Evolutionary conservation across 805 yeast genomes (phyloP), one percentile per base, ranked within the genome.

Genomic region (Candida manassasensis): DNA sequence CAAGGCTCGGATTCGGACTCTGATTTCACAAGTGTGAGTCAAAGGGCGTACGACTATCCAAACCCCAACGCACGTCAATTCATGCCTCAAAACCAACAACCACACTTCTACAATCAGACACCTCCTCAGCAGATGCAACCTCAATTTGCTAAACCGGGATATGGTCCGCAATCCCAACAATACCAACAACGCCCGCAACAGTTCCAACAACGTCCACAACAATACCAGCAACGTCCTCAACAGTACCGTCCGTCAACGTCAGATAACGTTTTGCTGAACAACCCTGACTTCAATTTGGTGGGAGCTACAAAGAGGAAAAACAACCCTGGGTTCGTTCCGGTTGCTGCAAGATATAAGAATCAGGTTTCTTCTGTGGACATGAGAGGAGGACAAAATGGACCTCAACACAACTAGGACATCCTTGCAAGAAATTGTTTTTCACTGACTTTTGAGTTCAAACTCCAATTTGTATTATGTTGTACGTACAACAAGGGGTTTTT

Each of bases 11-110:
- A 66, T 41, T 52, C 52, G 21, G 77, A 68, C 31, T 82, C 90
- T 1, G 81, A 80, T 49, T 81, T 84, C 56, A 83, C 93, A 1
- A 79, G 87, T 35, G 84, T 84, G 2, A 81, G 89, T 6, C 90
- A 83, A 57, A 67, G 90, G 52, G 88, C 13, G 8, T 29, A 29
- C n/a, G 7, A 11, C 7, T 13, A 17, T 17, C 53, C 49, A 48
- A 35, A 40, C 37, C 29, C 52, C 38, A 34, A 45, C 33, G 42
- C 44, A 26, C 46, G 48, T 19, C 45, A 38, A 12, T 42, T 27
- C 21, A 29, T 19, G 12, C 42, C 26, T 6, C 7, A 8, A 8
- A 29, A 29, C 14, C 32, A 29, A 12, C 32, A 29, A 12, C 22
- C 22, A 21, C 22, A 21, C 12, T 6, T 13, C 12, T 27, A 27